These are phyloP conservation scores for Pseudogymnoascus sp. DNA, from an alignment of 2,329 filamentous ascomycete species.

Conservation along the genomic window DNA sequence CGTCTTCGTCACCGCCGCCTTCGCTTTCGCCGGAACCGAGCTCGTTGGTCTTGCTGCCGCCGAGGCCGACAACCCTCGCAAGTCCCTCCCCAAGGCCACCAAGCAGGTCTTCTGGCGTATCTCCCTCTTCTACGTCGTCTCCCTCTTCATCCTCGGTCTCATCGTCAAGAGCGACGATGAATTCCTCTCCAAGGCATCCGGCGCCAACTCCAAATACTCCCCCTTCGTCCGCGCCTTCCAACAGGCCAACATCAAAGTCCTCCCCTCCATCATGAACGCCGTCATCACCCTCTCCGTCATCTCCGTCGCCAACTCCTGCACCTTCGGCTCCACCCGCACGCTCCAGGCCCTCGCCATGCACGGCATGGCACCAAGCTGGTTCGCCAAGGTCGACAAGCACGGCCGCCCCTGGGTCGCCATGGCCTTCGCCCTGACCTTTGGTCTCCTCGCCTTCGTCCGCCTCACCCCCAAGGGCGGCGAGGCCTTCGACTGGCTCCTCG, in stretches of 20 bases:
- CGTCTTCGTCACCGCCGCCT: conserved; percentile 56
- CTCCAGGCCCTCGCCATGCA: conserved; percentile 42
- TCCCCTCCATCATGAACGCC: conserved; percentile 46
- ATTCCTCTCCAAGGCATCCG: conserved; percentile 21
- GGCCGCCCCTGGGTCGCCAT: conserved; percentile 53
- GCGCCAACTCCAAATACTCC: conserved; percentile 26
- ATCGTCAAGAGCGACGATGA: conserved; percentile 30
- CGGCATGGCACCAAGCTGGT: conserved; percentile 45
- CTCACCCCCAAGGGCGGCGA: conserved; percentile 33
- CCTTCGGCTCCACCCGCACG: conserved; percentile 43
- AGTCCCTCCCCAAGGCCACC: conserved; percentile 35
- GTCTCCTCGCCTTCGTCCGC: conserved; percentile 50
- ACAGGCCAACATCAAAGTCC: conserved; percentile 40
- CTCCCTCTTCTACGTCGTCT: conserved; percentile 37
- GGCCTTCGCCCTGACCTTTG: conserved; percentile 43
- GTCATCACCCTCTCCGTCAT: conserved; percentile 45
- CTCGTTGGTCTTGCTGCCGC: conserved; percentile 52
- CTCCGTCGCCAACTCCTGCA: conserved; percentile 43
- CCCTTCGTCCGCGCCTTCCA: conserved; percentile 46
- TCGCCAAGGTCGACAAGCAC: conserved; percentile 51
- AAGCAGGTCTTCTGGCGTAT: conserved; percentile 41
- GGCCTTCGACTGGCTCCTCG: conserved; percentile 57
- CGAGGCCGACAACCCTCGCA: conserved; percentile 48
- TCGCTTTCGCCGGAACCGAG: conserved; percentile 55
- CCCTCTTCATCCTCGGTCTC: conserved; percentile 35